Base-by-base conservation (phyloP, 2,329 filamentous ascomycete species). In the Colletotrichum somersetense region DNA sequence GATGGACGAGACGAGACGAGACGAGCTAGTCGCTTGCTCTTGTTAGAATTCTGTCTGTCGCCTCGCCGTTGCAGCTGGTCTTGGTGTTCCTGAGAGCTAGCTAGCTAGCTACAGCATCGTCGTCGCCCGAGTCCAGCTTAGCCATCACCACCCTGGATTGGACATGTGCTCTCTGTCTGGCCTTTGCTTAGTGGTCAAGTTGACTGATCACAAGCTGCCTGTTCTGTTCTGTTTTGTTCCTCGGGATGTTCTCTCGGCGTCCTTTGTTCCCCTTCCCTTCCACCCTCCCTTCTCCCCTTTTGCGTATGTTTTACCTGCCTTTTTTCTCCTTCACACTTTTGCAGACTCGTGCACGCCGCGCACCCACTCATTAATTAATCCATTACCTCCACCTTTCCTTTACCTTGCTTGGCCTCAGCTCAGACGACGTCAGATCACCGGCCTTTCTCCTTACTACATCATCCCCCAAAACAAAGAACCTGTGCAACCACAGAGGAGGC, bases 241-340 rank as follows among this genome's bases (percentile, higher is more conserved):
- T 69, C 66, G 66, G 66, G 52, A 69, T 69, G 61, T 38, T 40
- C 40, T 70, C 61, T 65, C 66, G 61, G 66, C 55, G 46, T 50
- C 35, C 44, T 58, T 40, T 67, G 5, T 64, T 12, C 63, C 26
- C 55, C 30, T 14, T 40, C 11, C 30, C n/a, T n/a, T n/a, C n/a
- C n/a, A 30, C 23, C 23, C 61, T 35, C 7, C 58, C 50, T 2
- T 44, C 58, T n/a, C 59, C 53, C 59, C 59, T 63, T 61, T 61
- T 72, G 61, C 59, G 16, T 72, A 69, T 38, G 20, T 65, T 72
- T 72, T 72, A 72, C 69, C 58, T 69, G 70, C 55, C 61, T 52
- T 46, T 63, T 53, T 65, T 42, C 70, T 40, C 66, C 46, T 59
- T 63, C 66, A 48, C 52, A 44, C 46, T 26, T 55, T 46, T 33